These are phyloP conservation scores for Austroboletus eburneus DNA, from an alignment of 768 basidiomycete species.

Conservation along the genomic window DNA sequence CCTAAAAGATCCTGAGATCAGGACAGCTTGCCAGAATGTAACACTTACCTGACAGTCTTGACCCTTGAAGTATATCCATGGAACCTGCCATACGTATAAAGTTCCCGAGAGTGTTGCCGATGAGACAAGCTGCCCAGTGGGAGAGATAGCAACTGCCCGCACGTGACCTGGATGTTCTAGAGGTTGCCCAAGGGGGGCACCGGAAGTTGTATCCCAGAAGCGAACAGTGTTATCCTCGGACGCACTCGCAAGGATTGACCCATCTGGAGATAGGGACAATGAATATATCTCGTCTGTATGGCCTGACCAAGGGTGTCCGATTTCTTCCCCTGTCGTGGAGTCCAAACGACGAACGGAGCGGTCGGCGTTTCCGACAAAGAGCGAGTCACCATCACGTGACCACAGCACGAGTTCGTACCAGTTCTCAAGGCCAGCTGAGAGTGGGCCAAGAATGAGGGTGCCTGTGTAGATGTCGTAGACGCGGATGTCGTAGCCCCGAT, in stretches of 20 bases:
- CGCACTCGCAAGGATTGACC: background rate
- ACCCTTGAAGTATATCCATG: background rate
- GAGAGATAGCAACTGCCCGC: background rate
- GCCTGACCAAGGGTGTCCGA: background rate
- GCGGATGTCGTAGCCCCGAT: background rate
- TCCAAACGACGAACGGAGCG: background rate
- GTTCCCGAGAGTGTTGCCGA: background rate
- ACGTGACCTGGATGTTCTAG: background rate
- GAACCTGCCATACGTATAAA: background rate
- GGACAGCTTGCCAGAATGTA: background rate
- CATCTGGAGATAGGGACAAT: background rate
- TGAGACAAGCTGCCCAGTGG: background rate
- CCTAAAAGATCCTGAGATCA: background rate
- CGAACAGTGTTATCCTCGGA: background rate
- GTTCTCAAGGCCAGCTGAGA: background rate
- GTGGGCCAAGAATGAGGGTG: background rate
- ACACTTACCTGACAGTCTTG: background rate
- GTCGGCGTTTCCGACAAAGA: no score
- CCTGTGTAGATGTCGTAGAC: background rate
- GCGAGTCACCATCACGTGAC: slow-evolving; percentile 2
- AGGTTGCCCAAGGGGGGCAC: background rate
- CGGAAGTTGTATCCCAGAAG: background rate
- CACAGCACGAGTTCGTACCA: background rate
- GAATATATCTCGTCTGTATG: background rate
- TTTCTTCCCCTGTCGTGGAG: background rate